Evolutionary conservation across 768 basidiomycete genomes (phyloP).

Genomic region (Russula sp.): DNA sequence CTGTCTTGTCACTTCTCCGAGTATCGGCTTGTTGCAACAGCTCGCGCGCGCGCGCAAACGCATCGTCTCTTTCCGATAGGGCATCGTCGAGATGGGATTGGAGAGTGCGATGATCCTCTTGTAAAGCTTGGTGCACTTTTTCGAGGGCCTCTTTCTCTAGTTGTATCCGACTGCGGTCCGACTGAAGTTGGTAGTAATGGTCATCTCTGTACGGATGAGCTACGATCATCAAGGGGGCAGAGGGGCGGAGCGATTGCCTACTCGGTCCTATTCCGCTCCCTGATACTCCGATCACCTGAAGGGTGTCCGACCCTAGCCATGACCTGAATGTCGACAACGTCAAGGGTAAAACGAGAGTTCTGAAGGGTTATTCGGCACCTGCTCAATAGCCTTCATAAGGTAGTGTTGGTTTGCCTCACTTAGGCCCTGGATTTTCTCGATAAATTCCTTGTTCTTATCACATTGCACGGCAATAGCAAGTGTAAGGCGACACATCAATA

Average conservation of each 20-base stretch:
- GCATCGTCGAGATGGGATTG: conserved; percentile 75
- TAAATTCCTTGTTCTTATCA: conserved; percentile 80
- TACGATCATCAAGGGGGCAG: background rate
- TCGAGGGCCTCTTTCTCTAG: conserved; percentile 84
- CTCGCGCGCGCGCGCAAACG: conserved; percentile 52
- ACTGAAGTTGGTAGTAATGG: conserved; percentile 82
- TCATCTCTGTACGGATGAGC: conserved; percentile 52
- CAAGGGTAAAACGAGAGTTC: background rate
- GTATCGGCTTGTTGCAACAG: conserved; percentile 51
- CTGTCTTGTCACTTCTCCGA: conserved; percentile 59
- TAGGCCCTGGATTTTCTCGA: conserved; percentile 80
- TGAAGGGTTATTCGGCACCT: conserved; percentile 39
- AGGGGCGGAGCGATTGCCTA: conserved; percentile 32
- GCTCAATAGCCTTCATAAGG: conserved; percentile 91
- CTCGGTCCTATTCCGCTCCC: conserved; percentile 72
- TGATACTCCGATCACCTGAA: conserved; percentile 39
- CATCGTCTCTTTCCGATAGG: conserved; percentile 73
- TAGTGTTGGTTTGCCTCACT: conserved; percentile 80
- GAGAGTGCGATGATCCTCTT: conserved; percentile 67
- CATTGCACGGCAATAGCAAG: conserved; percentile 87
- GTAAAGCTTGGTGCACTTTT: conserved; percentile 65
- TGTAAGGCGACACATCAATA: conserved; percentile 71
- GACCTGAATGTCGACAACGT: conserved; percentile 38
- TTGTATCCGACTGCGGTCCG: conserved; percentile 65
- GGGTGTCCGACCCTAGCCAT: conserved; percentile 62